These are phyloP conservation scores for Talaromyces trachyspermus DNA, from an alignment of 495 filamentous ascomycete genomes.

Conservation along the genomic window DNA sequence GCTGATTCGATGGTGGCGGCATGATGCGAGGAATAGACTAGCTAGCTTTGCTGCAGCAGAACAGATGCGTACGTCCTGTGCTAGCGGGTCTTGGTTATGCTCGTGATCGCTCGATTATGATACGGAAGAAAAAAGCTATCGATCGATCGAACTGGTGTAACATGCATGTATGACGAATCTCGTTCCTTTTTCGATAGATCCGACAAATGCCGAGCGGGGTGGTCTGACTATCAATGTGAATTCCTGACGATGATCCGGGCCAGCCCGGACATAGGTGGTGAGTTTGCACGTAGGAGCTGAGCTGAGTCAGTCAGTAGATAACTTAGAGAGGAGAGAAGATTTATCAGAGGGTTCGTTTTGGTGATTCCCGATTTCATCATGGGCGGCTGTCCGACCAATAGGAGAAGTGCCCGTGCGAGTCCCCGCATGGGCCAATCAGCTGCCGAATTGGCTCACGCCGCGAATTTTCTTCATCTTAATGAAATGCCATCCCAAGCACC, in stretches of 20 bases:
- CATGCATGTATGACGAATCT: background rate
- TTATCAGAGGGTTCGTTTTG: no score
- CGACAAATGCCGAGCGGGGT: no score
- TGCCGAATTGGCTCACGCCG: no score
- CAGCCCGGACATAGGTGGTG: no score
- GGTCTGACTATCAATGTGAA: no score
- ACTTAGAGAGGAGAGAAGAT: background rate
- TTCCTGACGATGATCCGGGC: no score
- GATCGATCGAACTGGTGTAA: no score
- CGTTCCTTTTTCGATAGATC: slow-evolving; percentile 1
- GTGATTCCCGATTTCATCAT: background rate
- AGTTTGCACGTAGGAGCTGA: no score
- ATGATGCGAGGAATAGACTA: slow-evolving; percentile 14
- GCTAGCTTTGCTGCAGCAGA: background rate
- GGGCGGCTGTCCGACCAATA: background rate
- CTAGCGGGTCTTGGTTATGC: background rate
- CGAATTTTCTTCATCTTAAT: no score
- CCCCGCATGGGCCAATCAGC: slow-evolving; percentile 1
- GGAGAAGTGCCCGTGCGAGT: background rate
- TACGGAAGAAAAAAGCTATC: no score
- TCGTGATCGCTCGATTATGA: background rate
- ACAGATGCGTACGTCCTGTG: no score
- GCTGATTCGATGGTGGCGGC: slow-evolving; percentile 33
- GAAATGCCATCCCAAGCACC: no score
- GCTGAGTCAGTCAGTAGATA: background rate